phyloP scores from a whole-genome alignment of 371 early-diverging fungal species.

The Mortierella polycephala region DNA sequence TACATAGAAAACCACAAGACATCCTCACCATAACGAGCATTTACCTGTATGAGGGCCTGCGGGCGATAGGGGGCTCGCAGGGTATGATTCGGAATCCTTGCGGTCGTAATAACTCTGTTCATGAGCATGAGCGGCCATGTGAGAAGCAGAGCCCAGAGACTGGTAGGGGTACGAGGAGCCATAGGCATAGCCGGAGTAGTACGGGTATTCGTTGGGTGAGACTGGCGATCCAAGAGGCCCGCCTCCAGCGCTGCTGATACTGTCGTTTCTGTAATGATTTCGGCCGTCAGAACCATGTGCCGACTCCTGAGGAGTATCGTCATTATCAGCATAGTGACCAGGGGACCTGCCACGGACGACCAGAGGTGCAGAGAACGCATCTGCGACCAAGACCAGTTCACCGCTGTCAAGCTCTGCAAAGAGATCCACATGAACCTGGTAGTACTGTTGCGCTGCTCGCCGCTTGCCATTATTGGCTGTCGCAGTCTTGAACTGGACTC shows the following conservation, averaged over 20 bases:
- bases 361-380: constrained; percentile 81
- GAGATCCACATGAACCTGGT: constrained; percentile 77
- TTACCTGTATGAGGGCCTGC: constrained; percentile 29
- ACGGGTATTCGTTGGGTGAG: constrained; percentile 36
- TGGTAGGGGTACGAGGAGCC: constrained; percentile 48
- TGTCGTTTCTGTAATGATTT: constrained; percentile 44
- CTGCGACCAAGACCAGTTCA: constrained; percentile 69
- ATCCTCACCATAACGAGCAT: neutral
- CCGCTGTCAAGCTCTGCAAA: constrained; percentile 72
- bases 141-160: constrained; percentile 47
- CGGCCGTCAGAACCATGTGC: constrained; percentile 16
- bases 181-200: constrained; percentile 37
- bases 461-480: constrained; percentile 95
- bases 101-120: constrained; percentile 35
- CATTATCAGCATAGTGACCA: constrained; percentile 84
- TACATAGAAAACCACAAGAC: too few species aligned
- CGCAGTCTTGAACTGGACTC: constrained; percentile 95
- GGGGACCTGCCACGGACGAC: constrained; percentile 96
- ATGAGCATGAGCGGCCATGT: constrained; percentile 37
- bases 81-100: constrained; percentile 39
- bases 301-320: constrained; percentile 36
- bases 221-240: constrained; percentile 28
- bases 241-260: constrained; percentile 38
- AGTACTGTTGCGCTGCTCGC: constrained; percentile 93
- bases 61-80: constrained; percentile 43